phyloP scores from a whole-genome alignment of 305 asterid species.

The Andrographis paniculata region DNA sequence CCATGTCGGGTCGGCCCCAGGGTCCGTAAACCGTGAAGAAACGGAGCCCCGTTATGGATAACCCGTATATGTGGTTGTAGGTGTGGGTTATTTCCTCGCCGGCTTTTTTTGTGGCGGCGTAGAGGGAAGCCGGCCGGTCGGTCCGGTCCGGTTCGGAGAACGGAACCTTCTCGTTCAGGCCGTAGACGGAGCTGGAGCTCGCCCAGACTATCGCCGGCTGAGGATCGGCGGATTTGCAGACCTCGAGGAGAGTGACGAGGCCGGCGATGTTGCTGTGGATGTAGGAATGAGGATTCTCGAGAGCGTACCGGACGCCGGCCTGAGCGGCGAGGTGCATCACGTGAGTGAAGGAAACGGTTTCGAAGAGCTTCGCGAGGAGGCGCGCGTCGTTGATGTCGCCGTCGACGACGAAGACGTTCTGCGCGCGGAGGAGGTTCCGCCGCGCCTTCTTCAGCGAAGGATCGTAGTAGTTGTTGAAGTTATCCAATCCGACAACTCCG shows the following conservation, averaged over 20 bases:
- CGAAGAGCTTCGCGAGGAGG: constrained; percentile 4
- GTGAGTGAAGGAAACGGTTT: constrained; percentile 6
- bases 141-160: constrained; percentile 14
- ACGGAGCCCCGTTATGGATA: constrained; percentile 15
- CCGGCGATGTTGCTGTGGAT: constrained; percentile 13
- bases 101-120: constrained; percentile 18
- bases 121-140: constrained; percentile 13
- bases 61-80: constrained; percentile 14
- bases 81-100: constrained; percentile 17
- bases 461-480: constrained; percentile 15
- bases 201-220: constrained; percentile 18
- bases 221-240: neutral
- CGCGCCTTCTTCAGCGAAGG: constrained; percentile 8
- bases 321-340: constrained; percentile 19
- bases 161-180: constrained; percentile 8
- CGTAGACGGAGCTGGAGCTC: constrained; percentile 17
- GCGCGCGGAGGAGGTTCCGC: neutral
- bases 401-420: constrained; percentile 9
- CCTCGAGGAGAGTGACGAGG: constrained; percentile 10
- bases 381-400: constrained; percentile 12
- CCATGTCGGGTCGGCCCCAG: constrained; percentile 17
- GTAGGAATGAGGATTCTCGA: constrained; percentile 13
- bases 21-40: constrained; percentile 19
- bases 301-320: constrained; percentile 19
- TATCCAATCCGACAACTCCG: constrained; percentile 11